A percentile compares a stretch with the other conserved stretches of the same genome.
Conservation (phyloP, 2,329 filamentous ascomycete genomes). For the Alternaria ventricosa region DNA sequence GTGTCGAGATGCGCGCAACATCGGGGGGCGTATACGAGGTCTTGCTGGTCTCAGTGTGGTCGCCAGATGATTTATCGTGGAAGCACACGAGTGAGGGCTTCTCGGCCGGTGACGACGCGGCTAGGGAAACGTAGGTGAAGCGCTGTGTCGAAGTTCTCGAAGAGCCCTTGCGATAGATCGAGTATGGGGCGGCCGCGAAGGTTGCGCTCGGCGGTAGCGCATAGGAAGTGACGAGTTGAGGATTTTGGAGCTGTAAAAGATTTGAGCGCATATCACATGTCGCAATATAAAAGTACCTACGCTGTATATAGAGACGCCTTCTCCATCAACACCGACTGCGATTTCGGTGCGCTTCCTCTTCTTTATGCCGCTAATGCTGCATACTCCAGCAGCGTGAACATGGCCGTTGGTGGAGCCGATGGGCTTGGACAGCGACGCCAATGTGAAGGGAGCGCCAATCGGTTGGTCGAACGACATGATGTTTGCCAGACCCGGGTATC, state of each 20-base stretch:
- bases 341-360: conserved; percentile 69
- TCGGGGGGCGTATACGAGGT: conserved; percentile 37
- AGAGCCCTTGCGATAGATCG: conserved; percentile 60
- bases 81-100: conserved; percentile 63
- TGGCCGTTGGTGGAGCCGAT: conserved; percentile 50
- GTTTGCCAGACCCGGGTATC: conserved; percentile 33
- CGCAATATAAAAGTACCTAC: conserved; percentile 47
- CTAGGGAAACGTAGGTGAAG: conserved; percentile 63
- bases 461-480: conserved; percentile 46
- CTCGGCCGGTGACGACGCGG: conserved; percentile 53
- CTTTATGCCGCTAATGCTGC: conserved; percentile 61
- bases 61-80: conserved; percentile 54
- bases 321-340: conserved; percentile 65
- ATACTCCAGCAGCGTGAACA: conserved; percentile 56
- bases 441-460: conserved; percentile 49
- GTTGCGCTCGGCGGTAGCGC: conserved; percentile 66
- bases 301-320: conserved; percentile 68
- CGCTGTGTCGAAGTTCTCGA: conserved; percentile 55
- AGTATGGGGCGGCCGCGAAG: conserved; percentile 65
- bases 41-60: conserved; percentile 44
- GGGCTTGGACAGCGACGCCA: conserved; percentile 54
- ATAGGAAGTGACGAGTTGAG: conserved; percentile 66
- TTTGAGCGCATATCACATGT: conserved; percentile 20
- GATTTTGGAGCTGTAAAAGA: conserved; percentile 61
- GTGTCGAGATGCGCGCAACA: conserved; percentile 31